Evolutionary conservation across 1,284 basidiomycete species (phyloP).

Genomic region (Papiliotrema laurentii): DNA sequence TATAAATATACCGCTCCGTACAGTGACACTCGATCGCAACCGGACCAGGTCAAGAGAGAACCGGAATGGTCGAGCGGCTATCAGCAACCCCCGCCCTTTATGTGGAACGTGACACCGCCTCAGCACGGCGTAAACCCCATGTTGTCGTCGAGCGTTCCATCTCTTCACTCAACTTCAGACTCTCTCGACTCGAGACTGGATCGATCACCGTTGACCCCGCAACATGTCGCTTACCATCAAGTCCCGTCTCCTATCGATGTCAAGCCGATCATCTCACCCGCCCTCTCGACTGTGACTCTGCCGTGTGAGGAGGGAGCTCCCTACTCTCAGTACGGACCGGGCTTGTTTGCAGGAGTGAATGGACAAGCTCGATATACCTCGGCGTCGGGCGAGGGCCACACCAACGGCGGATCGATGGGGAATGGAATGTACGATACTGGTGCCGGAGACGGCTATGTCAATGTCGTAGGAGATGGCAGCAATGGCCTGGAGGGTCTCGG

Average conservation of each 20-base stretch:
- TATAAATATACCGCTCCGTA: background rate
- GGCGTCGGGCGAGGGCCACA: background rate
- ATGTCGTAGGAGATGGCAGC: too few relatives aligned
- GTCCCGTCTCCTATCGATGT: background rate
- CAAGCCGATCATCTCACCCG: conserved; percentile 7
- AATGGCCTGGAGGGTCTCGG: conserved; percentile 2
- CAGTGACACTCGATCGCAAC: background rate
- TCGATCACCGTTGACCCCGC: background rate
- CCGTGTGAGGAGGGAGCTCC: background rate
- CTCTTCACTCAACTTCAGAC: background rate
- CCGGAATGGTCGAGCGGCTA: too few relatives aligned
- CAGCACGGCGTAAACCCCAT: background rate
- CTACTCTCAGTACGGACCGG: background rate
- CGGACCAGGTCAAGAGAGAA: background rate
- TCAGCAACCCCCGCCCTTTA: background rate
- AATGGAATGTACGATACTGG: background rate
- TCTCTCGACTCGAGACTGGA: background rate
- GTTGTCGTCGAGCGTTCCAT: background rate
- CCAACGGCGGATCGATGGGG: background rate
- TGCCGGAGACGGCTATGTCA: background rate
- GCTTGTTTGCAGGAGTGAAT: background rate
- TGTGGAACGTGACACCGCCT: conserved; percentile 5
- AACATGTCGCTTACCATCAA: background rate
- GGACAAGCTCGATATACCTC: background rate
- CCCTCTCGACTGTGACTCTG: background rate